Base-by-base conservation (phyloP, 2,329 filamentous ascomycete species). In the Teratosphaeria pseudoeucalypti region DNA sequence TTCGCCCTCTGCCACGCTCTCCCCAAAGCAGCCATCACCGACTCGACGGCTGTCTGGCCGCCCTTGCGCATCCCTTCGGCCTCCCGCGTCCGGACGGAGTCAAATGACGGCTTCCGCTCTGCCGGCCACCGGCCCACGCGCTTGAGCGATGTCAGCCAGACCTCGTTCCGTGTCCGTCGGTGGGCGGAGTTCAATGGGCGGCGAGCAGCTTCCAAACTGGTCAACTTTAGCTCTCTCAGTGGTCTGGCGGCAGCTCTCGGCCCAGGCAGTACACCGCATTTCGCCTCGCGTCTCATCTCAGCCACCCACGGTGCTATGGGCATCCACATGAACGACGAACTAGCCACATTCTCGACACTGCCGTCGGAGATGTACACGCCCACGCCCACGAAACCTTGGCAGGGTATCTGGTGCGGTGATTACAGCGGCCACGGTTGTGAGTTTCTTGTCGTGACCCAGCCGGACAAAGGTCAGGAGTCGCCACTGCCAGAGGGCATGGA, bases 361-460 rank as follows among this genome's bases (percentile, higher is more conserved):
- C 85, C 90, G 52, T 82, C 85, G 2, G 76, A 76, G 2, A 74
- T 87, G n/a, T 96, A 95, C 71, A 94, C 85, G 0, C 90, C 92
- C 0, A 95, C 91, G 0, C 72, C 76, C 10, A 80, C 85, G 58
- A 92, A 91, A 70, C 92, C 91, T 0, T 96, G 86, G 78, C 85
- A 90, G 63, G 92, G 92, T 0, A 90, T 99, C 34, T 97, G 90
- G 88, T 87, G 91, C 16, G 92, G 92, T 0, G 92, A 96, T 71
- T 96, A 96, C 68, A 87, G 85, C 29, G 85, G 84, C 0, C 92
- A 97, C 67, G 91, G 92, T 0, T 92, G 88, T 71, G 92, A 97
- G 72, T 96, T 96, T 59, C 70, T 97, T 4, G 78, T 95, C 12
- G 77, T 97, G 54, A 79, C 90, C 65, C 94, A 99, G 69, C 85